Evolutionary conservation across 2,329 filamentous ascomycete species (phyloP).

Genomic region (Fusarium chlamydosporum): DNA sequence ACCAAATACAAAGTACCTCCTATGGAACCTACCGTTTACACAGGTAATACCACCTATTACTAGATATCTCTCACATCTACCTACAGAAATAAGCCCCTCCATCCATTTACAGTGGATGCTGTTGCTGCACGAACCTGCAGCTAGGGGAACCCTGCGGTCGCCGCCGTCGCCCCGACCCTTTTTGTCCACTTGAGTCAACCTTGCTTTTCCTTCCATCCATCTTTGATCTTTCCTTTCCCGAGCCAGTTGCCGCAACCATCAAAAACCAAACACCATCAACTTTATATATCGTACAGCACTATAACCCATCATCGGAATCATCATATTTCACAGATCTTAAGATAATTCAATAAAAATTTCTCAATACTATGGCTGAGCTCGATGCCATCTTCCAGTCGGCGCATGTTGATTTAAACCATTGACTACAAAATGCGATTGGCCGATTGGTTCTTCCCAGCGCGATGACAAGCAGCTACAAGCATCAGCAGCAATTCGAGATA

Average conservation of each 20-base stretch:
- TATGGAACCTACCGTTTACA: not conserved
- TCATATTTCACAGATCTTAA: constrained; percentile 6
- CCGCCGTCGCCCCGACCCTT: constrained; percentile 42
- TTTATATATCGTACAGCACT: constrained; percentile 30
- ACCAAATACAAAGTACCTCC: constrained; percentile 21
- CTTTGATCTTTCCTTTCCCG: constrained; percentile 7
- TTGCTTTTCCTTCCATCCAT: constrained; percentile 20
- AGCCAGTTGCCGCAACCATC: constrained; percentile 10
- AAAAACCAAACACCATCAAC: constrained; percentile 32
- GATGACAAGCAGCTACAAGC: constrained; percentile 24
- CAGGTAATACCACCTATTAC: too few species aligned
- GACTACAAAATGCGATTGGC: not conserved
- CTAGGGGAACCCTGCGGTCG: constrained; percentile 43
- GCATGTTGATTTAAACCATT: constrained; percentile 6
- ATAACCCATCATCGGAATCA: constrained; percentile 33
- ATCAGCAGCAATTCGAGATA: constrained; percentile 33
- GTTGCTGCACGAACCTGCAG: constrained; percentile 35
- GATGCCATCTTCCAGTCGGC: not conserved
- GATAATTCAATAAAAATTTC: not conserved
- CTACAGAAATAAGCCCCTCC: constrained; percentile 26
- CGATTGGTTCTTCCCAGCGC: constrained; percentile 10
- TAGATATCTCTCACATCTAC: not conserved
- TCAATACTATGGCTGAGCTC: not conserved
- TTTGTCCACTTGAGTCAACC: constrained; percentile 36
- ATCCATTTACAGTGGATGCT: constrained; percentile 40